Base-by-base conservation (phyloP, 176 grass and related monocot species). In the Oryza longistaminata region DNA sequence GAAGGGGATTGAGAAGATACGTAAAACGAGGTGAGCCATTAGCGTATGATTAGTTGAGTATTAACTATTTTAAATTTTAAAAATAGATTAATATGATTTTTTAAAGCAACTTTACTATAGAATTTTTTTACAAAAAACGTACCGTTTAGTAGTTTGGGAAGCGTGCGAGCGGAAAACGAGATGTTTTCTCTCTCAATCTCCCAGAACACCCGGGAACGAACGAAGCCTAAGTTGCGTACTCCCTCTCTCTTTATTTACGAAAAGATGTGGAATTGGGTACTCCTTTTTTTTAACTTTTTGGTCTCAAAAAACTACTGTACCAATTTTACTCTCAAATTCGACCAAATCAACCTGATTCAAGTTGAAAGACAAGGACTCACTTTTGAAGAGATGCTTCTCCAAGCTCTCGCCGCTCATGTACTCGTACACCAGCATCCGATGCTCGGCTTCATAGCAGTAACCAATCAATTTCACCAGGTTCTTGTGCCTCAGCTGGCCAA, bases 381-480 rank as follows among this genome's bases (percentile, higher is more conserved):
- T 86, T 66, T 95, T 97, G 79, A 97, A 95, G 37, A 97, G 90
- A 82, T 95, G 90, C 66, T 84, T 97, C 86, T 97, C 93, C 19
- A 97, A 81, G 89, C 93, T 95, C 34, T 79, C 82, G 55, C 66
- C 80, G 64, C 35, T 92, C 92, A 97, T 93, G 87, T 82, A 97
- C 74, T 97, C 94, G 77, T 97, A 97, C 1, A 97, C 94, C 64
- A 97, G 83, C 92, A 97, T 94, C 79, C 94, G 83, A 75, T 94
- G 90, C 64, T 97, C 77, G 17, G 88, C 83, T 78, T 97, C 94
- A 34, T 86, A 94, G 74, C 94, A 94, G 80, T 97, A 97, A 11
- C 92, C 94, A 73, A 97, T 90, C 46, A 97, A 52, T 26, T 92
- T 90, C 77, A 94, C 94, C 80, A 97, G 77, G 85, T 97, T 87